phyloP scores from a whole-genome alignment of 345 rosid genomes.

The Anacardium occidentale region DNA sequence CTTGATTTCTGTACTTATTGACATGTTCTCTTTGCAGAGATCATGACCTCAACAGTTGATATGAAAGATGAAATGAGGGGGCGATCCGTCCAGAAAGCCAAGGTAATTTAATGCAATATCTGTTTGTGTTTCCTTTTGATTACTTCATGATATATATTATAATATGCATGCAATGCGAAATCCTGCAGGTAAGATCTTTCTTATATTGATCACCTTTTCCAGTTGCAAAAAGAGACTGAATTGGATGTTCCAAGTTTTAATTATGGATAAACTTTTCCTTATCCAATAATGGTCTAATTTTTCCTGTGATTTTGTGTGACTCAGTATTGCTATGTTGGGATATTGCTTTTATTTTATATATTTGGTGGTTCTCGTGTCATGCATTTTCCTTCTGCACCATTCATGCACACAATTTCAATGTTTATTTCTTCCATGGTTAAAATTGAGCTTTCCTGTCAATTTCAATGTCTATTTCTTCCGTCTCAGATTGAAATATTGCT shows the following conservation, averaged over 20 bases:
- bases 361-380: neutral
- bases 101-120: constrained; percentile 39
- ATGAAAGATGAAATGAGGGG: constrained; percentile 82
- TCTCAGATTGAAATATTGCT: constrained; percentile 71
- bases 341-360: neutral
- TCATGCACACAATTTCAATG: neutral
- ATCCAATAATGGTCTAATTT: neutral
- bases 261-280: neutral
- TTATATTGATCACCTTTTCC: neutral
- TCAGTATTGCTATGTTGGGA: no score
- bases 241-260: neutral
- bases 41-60: constrained; percentile 72
- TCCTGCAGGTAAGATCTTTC: neutral
- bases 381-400: neutral
- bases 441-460: neutral
- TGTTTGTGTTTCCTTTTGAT: neutral
- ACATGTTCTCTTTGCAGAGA: constrained; percentile 41
- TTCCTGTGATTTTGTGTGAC: neutral
- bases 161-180: neutral
- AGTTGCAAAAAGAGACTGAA: neutral
- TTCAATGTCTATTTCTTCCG: no score
- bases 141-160: neutral
- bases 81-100: constrained; percentile 77
- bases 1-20: constrained; percentile 5
- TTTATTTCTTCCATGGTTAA: neutral